phyloP scores from a whole-genome alignment of 805 yeast species.

The Barnettozyma sp. region DNA sequence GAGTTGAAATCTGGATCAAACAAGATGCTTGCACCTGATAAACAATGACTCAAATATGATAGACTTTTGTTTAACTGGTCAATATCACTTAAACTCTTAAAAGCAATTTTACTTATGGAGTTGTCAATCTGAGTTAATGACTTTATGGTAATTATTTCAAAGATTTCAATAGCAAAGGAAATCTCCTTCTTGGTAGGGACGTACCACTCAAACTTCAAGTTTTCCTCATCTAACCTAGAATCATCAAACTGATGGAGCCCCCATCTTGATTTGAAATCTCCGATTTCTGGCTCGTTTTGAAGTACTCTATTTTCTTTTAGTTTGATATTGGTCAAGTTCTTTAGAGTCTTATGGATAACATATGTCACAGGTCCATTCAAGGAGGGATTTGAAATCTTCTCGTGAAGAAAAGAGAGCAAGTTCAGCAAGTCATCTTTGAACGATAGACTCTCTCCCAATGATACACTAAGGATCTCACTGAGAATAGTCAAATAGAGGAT shows the following conservation, averaged over 20 bases:
- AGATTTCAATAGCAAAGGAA: conserved; percentile 52
- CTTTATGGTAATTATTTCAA: conserved; percentile 40
- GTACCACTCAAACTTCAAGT: conserved; percentile 67
- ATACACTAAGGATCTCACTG: conserved; percentile 63
- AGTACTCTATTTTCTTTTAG: conserved; percentile 49
- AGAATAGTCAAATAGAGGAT: conserved; percentile 65
- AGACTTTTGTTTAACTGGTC: conserved; percentile 53
- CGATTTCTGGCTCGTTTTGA: conserved; percentile 35
- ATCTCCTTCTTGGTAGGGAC: conserved; percentile 53
- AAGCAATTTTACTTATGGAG: conserved; percentile 23
- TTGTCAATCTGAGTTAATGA: conserved; percentile 38
- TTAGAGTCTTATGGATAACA: conserved; percentile 59
- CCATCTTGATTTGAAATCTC: conserved; percentile 49
- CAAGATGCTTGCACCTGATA: conserved; percentile 65
- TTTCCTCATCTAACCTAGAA: conserved; percentile 39
- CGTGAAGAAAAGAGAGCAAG: conserved; percentile 25
- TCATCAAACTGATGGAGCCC: conserved; percentile 63
- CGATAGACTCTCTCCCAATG: conserved; percentile 44
- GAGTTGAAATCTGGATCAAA: conserved; percentile 63
- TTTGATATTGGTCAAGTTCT: conserved; percentile 55
- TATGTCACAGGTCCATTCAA: conserved; percentile 54
- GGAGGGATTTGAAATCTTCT: conserved; percentile 39
- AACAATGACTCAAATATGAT: conserved; percentile 47
- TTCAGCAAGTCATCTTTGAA: conserved; percentile 40
- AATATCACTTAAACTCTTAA: conserved; percentile 27